Conservation (phyloP, 441 rosid species). For the Breynia disticha region DNA sequence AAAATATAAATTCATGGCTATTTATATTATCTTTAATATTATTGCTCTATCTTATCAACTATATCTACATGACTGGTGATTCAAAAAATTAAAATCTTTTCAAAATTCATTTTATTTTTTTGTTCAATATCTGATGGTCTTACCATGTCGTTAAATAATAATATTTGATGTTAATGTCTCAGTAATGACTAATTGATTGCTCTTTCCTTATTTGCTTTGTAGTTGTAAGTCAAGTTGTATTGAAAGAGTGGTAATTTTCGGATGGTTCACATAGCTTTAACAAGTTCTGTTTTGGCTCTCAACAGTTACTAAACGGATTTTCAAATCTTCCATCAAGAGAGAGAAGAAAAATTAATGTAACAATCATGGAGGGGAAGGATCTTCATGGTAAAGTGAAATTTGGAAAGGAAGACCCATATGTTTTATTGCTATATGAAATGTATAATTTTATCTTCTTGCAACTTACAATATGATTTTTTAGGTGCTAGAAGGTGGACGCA, state of each 20-base stretch:
- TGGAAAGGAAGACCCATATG: conserved; percentile 62
- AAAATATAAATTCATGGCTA: not conserved
- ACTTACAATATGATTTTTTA: not conserved
- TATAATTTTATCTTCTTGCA: conserved; percentile 14
- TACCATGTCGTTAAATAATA: not conserved
- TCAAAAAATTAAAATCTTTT: no score
- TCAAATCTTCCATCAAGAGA: conserved; percentile 48
- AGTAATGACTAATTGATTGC: not conserved
- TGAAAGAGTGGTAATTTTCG: conserved; percentile 95
- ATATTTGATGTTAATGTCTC: not conserved
- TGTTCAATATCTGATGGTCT: no score
- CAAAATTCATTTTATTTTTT: no score
- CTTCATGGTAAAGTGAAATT: conserved; percentile 45
- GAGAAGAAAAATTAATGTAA: conserved; percentile 58
- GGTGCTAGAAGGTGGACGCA: not conserved
- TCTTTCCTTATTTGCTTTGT: conserved; percentile 12
- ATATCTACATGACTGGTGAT: no score
- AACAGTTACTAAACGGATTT: conserved; percentile 39
- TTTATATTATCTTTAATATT: not conserved
- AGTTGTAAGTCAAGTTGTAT: conserved; percentile 68
- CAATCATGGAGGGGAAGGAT: conserved; percentile 59
- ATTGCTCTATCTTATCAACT: not conserved
- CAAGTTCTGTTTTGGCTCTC: conserved; percentile 32
- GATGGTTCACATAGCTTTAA: conserved; percentile 73
- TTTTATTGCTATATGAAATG: conserved; percentile 90